phyloP scores from a whole-genome alignment of 2,329 filamentous ascomycete genomes.

The Nemania sp. region DNA sequence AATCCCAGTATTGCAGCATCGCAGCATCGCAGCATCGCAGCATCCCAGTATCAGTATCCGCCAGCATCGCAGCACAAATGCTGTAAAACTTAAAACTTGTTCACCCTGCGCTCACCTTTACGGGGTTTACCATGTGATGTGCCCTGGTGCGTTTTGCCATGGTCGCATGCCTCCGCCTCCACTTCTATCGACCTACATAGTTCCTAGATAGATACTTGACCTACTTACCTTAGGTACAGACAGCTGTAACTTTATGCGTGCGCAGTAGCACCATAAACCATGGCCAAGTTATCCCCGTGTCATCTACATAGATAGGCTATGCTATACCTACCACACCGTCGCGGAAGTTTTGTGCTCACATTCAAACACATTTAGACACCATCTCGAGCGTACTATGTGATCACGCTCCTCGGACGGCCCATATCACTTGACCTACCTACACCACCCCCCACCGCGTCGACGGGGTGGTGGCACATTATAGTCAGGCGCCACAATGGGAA shows the following conservation, averaged over 20 bases:
- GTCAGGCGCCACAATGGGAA: slow-evolving; percentile 44
- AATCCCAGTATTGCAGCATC: no score
- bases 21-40: no score
- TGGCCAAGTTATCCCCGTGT: not conserved
- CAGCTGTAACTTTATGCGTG: no score
- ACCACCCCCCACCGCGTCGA: slow-evolving; percentile 33
- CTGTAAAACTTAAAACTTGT: slow-evolving; percentile 20
- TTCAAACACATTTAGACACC: slow-evolving; percentile 20
- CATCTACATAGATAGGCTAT: slow-evolving; percentile 4
- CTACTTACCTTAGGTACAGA: no score
- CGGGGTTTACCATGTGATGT: slow-evolving; percentile 20
- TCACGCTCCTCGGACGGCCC: slow-evolving; percentile 44
- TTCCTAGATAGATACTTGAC: no score
- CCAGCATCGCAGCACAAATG: not conserved
- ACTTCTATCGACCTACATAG: not conserved
- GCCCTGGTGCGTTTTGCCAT: not conserved
- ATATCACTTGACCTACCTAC: slow-evolving; percentile 47
- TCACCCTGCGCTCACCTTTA: slow-evolving; percentile 11
- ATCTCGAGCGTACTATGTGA: slow-evolving; percentile 36
- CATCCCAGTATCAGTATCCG: no score
- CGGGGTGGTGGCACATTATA: slow-evolving; percentile 41
- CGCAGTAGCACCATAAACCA: no score
- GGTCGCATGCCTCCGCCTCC: slow-evolving; percentile 13
- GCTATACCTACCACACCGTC: not conserved
- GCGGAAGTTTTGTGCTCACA: slow-evolving; percentile 24